Evolutionary conservation across 805 yeast species (phyloP), one percentile per base, ranked within the genome.

Genomic region (Myxozyma mucilagina): DNA sequence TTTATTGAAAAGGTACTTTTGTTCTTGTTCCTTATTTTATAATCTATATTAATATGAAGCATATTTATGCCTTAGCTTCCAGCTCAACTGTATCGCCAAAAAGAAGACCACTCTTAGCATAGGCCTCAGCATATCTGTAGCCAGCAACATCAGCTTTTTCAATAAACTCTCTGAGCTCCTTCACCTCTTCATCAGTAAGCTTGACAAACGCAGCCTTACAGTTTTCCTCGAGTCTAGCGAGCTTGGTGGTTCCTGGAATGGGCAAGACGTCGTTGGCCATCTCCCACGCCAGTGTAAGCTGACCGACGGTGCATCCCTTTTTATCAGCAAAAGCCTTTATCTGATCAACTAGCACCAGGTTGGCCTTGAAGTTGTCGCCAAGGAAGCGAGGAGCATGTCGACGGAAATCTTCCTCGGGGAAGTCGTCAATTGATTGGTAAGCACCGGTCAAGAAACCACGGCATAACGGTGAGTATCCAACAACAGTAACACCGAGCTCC

Each of bases 391-490:
- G 68, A 54, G 84, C 90, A 44, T 83, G 67, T 16, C 67, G 66
- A 65, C 90, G 79, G 60, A 84, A 64, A 69, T 87, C 94, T 47
- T 82, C 86, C 47, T 77, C 76, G 10, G 85, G 82, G 56, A 65
- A 57, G 20, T 83, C 85, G 0, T 73, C 68, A 20, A 74, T 68
- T 5, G 80, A 73, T 31, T 74, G 83, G 56, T 85, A 74, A 38
- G 69, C 64, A 59, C 94, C 96, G 2, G 93, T 85, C 57, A 91
- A 78, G 62, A 86, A 76, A 0, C 97, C 97, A 69, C 89, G 80
- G 9, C 91, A 87, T 57, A 91, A 78, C 35, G 97, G 97, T 35
- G 96, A 87, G 74, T 91, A 91, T 31, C 91, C 89, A 59, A 89
- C 78, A 35, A 89, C 77, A 13, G 94, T 87, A 58, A 91, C 81